Evolutionary conservation across 768 basidiomycete species (phyloP).

Genomic region (Suillus ampliporus): DNA sequence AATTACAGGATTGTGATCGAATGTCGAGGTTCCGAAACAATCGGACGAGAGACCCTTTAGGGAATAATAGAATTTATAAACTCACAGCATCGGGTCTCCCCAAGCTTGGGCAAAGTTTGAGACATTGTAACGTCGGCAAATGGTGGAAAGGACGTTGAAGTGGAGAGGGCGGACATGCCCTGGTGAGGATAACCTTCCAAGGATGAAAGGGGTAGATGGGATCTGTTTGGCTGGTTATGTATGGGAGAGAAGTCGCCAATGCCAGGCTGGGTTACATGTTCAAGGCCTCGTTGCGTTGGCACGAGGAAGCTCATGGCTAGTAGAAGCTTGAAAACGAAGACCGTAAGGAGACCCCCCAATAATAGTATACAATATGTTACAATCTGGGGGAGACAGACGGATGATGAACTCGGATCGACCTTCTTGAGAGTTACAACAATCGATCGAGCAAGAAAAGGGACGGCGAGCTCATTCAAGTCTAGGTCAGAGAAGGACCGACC

Average conservation of each 20-base stretch:
- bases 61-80: slow-evolving; percentile 32
- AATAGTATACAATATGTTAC: slow-evolving; percentile 26
- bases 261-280: slow-evolving; percentile 29
- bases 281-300: slow-evolving; percentile 40
- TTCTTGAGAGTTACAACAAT: slow-evolving; percentile 12
- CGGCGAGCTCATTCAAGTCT: slow-evolving; percentile 6
- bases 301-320: slow-evolving; percentile 40
- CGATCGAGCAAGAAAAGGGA: slow-evolving; percentile 20
- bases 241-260: slow-evolving; percentile 31
- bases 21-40: slow-evolving; percentile 16
- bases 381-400: slow-evolving; percentile 23
- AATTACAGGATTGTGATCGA: slow-evolving; percentile 29
- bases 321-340: slow-evolving; percentile 25
- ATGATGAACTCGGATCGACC: slow-evolving; percentile 25
- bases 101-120: slow-evolving; percentile 57
- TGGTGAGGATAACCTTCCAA: slow-evolving; percentile 42
- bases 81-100: slow-evolving; percentile 81
- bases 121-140: slow-evolving; percentile 43
- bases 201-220: slow-evolving; percentile 45
- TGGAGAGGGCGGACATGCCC: slow-evolving; percentile 34
- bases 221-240: slow-evolving; percentile 41
- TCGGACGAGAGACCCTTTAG: slow-evolving; percentile 11
- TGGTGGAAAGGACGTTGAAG: slow-evolving; percentile 32
- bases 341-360: slow-evolving; percentile 25
- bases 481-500: slow-evolving; percentile 5